Percentiles rank a stretch among this genome's conserved stretches.
Conservation (phyloP, 306 rosid genomes). For the Trifolium pratense region DNA sequence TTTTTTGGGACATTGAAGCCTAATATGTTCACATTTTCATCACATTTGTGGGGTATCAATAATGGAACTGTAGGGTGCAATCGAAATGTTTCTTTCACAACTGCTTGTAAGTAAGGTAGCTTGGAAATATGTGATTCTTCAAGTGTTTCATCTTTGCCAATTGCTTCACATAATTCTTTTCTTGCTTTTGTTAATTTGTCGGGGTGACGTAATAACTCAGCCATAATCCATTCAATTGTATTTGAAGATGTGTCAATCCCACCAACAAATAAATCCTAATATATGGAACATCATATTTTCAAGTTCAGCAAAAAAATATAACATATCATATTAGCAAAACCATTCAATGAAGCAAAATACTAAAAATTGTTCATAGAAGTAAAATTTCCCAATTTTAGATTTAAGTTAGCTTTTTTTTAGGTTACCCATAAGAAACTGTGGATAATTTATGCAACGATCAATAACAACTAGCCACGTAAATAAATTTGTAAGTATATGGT, state of each 20-base stretch:
- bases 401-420: too few relatives aligned
- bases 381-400: too few relatives aligned
- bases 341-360: too few relatives aligned
- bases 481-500: too few relatives aligned
- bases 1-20: slow-evolving; percentile 40
- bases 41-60: slow-evolving; percentile 37
- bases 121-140: neutral
- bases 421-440: too few relatives aligned
- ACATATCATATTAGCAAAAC: too few relatives aligned
- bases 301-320: too few relatives aligned
- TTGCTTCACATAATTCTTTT: neutral
- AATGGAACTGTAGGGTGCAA: slow-evolving; percentile 31
- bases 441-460: too few relatives aligned
- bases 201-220: neutral
- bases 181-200: neutral
- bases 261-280: neutral
- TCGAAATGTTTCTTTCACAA: neutral
- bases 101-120: neutral
- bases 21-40: neutral
- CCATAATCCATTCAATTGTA: neutral
- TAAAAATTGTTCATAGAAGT: too few relatives aligned
- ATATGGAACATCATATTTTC: neutral
- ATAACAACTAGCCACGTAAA: too few relatives aligned
- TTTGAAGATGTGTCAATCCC: slow-evolving; percentile 1
- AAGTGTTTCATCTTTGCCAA: neutral